Percentiles rank a stretch among this genome's conserved stretches.
Evolutionary conservation across 306 rosid species (phyloP).

Genomic region (Geum urbanum): DNA sequence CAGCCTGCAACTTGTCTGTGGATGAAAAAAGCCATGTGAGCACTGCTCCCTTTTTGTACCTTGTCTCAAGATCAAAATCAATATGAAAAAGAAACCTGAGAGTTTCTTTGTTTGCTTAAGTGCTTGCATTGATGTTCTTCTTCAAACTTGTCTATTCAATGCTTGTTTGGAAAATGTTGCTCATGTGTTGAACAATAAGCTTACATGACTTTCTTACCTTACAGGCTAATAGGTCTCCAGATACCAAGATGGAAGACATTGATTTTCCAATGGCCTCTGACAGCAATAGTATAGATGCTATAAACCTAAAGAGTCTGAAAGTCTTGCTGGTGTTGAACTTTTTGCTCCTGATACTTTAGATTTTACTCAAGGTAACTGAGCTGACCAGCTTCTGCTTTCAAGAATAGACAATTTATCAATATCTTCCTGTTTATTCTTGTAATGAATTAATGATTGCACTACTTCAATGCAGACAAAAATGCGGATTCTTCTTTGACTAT

Average conservation of each 20-base stretch:
- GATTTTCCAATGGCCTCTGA: slow-evolving; percentile 31
- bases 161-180: not conserved
- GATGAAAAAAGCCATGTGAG: slow-evolving; percentile 46
- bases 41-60: slow-evolving; percentile 13
- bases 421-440: slow-evolving; percentile 15
- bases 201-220: slow-evolving; percentile 41
- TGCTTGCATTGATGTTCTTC: not conserved
- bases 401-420: slow-evolving; percentile 13
- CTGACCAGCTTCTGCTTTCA: slow-evolving; percentile 12
- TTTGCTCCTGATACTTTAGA: slow-evolving; percentile 54
- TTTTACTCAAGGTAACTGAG: slow-evolving; percentile 41
- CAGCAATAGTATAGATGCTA: slow-evolving; percentile 26
- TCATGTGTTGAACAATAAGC: slow-evolving; percentile 27
- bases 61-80: not conserved
- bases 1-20: slow-evolving; percentile 31
- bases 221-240: slow-evolving; percentile 60
- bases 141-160: slow-evolving; percentile 4
- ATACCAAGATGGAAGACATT: slow-evolving; percentile 31
- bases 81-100: not conserved
- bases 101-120: not conserved
- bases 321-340: slow-evolving; percentile 31
- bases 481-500: slow-evolving; percentile 34
- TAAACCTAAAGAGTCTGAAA: slow-evolving; percentile 28
- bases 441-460: slow-evolving; percentile 18
- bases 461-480: slow-evolving; percentile 44